phyloP scores from a whole-genome alignment of 2,329 filamentous ascomycete genomes.

The Colletotrichum coccodes region DNA sequence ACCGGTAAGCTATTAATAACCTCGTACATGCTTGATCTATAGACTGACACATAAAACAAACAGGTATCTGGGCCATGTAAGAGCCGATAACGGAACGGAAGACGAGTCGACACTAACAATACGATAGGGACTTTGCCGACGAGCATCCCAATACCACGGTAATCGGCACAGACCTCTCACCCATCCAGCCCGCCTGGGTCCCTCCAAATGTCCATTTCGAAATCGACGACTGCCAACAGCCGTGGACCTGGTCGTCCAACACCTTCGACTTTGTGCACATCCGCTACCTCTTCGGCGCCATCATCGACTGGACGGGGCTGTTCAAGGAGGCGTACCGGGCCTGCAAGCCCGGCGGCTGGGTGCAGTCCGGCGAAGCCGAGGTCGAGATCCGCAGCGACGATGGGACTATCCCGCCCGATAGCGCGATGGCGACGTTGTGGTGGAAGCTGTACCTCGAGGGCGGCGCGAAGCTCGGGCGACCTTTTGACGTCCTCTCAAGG shows the following conservation, averaged over 20 bases:
- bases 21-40: background rate
- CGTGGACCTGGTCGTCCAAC: slow-evolving; percentile 58
- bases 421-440: slow-evolving; percentile 15
- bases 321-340: slow-evolving; percentile 47
- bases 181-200: slow-evolving; percentile 25
- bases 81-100: background rate
- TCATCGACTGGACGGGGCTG: slow-evolving; percentile 64
- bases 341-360: slow-evolving; percentile 32
- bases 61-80: slow-evolving; percentile 32
- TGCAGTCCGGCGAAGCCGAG: slow-evolving; percentile 44
- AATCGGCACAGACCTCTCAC: slow-evolving; percentile 20
- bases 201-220: slow-evolving; percentile 40
- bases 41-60: background rate
- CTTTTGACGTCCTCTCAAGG: slow-evolving; percentile 8
- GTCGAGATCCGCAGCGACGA: slow-evolving; percentile 24
- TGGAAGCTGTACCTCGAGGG: slow-evolving; percentile 27
- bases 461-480: slow-evolving; percentile 1
- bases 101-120: background rate
- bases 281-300: slow-evolving; percentile 64
- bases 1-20: slow-evolving; percentile 20
- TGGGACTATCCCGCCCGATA: slow-evolving; percentile 8
- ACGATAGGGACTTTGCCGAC: slow-evolving; percentile 23
- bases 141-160: slow-evolving; percentile 12
- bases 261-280: slow-evolving; percentile 72
- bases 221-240: slow-evolving; percentile 61